phyloP scores from a whole-genome alignment of 106 monocot genomes.

The Allium cepa region DNA sequence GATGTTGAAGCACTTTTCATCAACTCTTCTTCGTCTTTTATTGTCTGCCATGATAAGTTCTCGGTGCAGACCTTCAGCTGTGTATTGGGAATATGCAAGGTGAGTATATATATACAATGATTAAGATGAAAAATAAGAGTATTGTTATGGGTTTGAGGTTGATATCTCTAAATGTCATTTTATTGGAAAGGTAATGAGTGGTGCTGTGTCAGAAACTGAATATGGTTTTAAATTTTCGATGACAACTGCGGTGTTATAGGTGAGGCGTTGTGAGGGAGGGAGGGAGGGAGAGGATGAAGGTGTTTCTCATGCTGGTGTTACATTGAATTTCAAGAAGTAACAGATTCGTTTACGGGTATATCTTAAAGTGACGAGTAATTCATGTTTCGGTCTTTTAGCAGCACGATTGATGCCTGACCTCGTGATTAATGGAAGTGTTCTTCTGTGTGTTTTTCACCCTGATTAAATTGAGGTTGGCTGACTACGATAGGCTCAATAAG shows the following conservation, averaged over 20 bases:
- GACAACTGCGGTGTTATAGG: background rate
- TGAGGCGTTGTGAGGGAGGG: background rate
- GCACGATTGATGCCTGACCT: too few species aligned
- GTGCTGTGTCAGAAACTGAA: background rate
- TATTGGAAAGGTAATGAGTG: background rate
- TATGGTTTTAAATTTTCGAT: too few species aligned
- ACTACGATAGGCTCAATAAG: too few species aligned
- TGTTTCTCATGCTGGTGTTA: conserved; percentile 8
- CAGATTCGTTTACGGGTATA: too few species aligned
- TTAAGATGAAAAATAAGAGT: background rate
- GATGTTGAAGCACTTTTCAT: background rate
- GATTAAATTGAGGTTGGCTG: too few species aligned
- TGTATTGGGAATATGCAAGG: background rate
- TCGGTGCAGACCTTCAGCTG: background rate
- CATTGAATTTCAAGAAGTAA: conserved; percentile 1
- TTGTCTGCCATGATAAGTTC: background rate
- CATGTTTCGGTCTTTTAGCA: too few species aligned
- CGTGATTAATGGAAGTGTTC: too few species aligned
- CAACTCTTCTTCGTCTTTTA: conserved; percentile 6
- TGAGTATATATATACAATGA: background rate
- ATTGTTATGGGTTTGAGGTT: background rate
- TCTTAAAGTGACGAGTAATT: too few species aligned
- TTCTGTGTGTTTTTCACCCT: too few species aligned
- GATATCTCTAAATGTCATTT: background rate
- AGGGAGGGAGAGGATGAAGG: background rate